Base-by-base conservation (phyloP, 495 filamentous ascomycete genomes). In the Pseudoneurospora amorphoporcata region DNA sequence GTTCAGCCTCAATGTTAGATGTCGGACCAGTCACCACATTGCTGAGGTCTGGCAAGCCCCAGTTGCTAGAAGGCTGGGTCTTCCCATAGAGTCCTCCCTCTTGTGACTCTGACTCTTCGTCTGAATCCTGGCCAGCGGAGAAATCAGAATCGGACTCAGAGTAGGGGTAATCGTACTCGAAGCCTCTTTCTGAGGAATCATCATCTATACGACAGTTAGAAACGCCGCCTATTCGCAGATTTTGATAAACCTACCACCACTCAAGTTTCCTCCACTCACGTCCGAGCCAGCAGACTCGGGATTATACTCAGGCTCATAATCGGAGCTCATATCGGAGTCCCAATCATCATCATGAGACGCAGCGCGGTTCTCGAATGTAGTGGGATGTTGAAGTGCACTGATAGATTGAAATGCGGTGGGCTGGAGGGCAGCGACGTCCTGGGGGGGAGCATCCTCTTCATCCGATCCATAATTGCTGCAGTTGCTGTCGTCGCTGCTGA, bases 241-340 rank as follows among this genome's bases (percentile, higher is more conserved):
- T 58, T 29, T 29, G 3, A 29, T 29, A 58, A 10, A 58, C 47
- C 29, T 58, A 58, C 47, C 53, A 65, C 14, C 53, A 37, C 5
- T 32, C 53, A 61, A 8, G 32, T 32, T 23, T 53, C 45, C 53
- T n/a, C 79, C 72, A 71, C 76, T 68, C 32, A 75, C 75, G 32
- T 78, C 76, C 3, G 76, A 78, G 10, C 68, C 75, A 14, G 77
- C 75, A 9, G 71, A 73, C 8, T 74, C 79, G 8, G 74, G 74
- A 23, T 72, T 71, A 35, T 72, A 76, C 29, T 80, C 79, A 1
- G 71, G 76, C 29, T 73, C 77, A 23, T 70, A 73, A 8, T 72
- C 32, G 10, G 19, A 72, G 38, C 35, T 72, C 73, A 47, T 65
- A 3, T 37, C 53, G 7, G 53, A 35, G 53, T 65, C 53, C 29